A percentile compares a stretch with the other conserved stretches of the same genome.
These are phyloP conservation scores for Penicillium italicum DNA, from an alignment of 2,329 filamentous ascomycete genomes.

Conservation along the genomic window DNA sequence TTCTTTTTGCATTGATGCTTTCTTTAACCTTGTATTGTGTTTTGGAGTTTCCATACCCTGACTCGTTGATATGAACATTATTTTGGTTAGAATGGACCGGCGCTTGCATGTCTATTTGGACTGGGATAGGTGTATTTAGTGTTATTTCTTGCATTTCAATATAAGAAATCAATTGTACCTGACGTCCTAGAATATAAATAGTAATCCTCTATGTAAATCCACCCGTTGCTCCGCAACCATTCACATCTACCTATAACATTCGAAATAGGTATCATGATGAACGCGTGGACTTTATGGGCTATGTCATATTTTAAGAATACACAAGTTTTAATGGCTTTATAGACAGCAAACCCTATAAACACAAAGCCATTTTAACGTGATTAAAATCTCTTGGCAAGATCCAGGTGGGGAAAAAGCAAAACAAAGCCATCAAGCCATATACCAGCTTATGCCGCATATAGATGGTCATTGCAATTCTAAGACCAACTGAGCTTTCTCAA, in stretches of 20 bases:
- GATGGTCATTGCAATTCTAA: neutral
- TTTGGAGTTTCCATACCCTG: conserved; percentile 23
- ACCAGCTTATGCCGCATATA: neutral
- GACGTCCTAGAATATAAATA: neutral
- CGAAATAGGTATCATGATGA: neutral
- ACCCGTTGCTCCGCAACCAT: neutral
- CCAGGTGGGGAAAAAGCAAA: conserved; percentile 23
- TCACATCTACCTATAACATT: neutral
- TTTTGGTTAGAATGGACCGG: conserved; percentile 16
- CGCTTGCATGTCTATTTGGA: conserved; percentile 6
- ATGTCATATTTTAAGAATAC: neutral
- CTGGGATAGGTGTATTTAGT: conserved; percentile 9
- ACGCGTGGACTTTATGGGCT: neutral
- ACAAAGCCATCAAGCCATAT: conserved; percentile 11
- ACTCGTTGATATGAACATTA: conserved; percentile 17
- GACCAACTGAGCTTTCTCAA: neutral
- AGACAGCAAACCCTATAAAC: neutral
- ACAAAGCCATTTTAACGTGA: neutral
- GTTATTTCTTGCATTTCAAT: conserved; percentile 3
- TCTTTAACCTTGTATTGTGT: conserved; percentile 7
- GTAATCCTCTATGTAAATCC: neutral
- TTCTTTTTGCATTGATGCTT: conserved; percentile 6
- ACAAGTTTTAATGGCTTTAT: neutral
- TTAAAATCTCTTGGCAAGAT: neutral
- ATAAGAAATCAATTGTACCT: neutral